phyloP scores from a whole-genome alignment of 495 filamentous ascomycete genomes.

The Trichoderma reesei region DNA sequence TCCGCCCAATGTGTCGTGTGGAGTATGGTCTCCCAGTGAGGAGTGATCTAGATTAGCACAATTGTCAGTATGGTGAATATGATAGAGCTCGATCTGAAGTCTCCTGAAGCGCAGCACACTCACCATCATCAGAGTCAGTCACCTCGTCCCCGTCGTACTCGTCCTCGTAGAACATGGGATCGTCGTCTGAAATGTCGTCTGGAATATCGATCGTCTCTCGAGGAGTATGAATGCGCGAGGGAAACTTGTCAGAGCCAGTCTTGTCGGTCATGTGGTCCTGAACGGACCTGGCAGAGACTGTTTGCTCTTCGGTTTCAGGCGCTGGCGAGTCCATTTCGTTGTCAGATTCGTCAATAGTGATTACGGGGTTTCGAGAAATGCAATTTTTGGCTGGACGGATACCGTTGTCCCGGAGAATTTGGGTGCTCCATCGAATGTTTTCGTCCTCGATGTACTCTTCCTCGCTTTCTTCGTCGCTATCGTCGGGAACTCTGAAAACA shows the following conservation, averaged over 20 bases:
- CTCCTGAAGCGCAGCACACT: background rate
- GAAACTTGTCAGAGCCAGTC: background rate
- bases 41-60: background rate
- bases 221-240: background rate
- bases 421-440: background rate
- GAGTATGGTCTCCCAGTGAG: background rate
- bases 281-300: background rate
- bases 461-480: background rate
- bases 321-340: background rate
- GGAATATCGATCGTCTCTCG: background rate
- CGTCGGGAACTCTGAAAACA: slow-evolving; percentile 11
- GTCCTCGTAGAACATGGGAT: background rate
- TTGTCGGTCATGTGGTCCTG: background rate
- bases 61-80: background rate
- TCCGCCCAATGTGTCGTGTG: background rate
- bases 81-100: background rate
- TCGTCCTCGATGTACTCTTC: slow-evolving; percentile 1
- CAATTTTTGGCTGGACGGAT: background rate
- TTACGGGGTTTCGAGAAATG: background rate
- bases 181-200: background rate
- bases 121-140: background rate
- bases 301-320: background rate
- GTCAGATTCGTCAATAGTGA: background rate
- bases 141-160: background rate
- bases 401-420: background rate